Conservation (phyloP, 202 grass and related monocot species). For the Digitaria exilis region DNA sequence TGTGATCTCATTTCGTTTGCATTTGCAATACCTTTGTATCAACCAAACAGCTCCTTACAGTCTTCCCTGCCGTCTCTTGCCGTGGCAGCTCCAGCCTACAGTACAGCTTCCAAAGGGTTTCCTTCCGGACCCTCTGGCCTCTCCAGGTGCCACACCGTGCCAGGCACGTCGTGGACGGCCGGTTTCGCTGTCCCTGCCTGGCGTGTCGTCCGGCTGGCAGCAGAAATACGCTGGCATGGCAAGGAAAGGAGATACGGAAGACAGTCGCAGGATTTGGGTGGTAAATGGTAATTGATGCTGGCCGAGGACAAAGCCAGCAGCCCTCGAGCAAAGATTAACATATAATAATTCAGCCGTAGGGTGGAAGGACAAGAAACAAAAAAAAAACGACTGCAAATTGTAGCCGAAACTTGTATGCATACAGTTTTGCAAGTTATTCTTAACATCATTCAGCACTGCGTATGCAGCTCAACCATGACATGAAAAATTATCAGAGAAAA, state of each 20-base stretch:
- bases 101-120: too few species aligned
- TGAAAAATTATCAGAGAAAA: too few species aligned
- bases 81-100: too few species aligned
- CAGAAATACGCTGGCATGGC: background rate
- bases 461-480: background rate
- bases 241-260: background rate
- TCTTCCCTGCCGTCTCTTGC: too few species aligned
- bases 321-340: background rate
- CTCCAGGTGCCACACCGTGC: constrained; percentile 9
- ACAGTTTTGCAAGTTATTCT: too few species aligned
- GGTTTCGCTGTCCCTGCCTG: background rate
- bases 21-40: too few species aligned
- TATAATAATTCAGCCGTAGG: background rate
- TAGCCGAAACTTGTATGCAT: background rate
- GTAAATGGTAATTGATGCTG: background rate
- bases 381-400: background rate
- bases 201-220: background rate
- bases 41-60: too few species aligned
- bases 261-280: background rate
- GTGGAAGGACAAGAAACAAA: background rate
- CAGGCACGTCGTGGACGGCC: constrained; percentile 8
- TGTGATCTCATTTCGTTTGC: too few species aligned
- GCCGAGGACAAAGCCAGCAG: background rate
- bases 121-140: too few species aligned
- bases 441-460: too few species aligned